A percentile compares a stretch with the other conserved stretches of the same genome.
Conservation (phyloP, 2,329 filamentous ascomycete genomes). For the Fonsecaea multimorphosa region DNA sequence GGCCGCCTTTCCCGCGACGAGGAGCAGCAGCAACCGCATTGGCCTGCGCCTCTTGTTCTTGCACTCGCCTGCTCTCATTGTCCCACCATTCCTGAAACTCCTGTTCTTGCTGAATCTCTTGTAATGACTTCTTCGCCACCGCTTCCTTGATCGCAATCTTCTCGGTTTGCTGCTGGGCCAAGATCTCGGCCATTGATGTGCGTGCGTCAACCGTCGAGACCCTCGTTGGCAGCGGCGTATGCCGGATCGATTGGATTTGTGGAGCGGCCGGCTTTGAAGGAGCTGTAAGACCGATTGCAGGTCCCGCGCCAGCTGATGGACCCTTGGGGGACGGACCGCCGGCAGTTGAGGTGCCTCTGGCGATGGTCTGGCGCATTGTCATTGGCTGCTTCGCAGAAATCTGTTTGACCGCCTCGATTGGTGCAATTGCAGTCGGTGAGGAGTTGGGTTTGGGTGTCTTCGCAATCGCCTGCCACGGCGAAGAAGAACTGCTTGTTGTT, state of each 20-base stretch:
- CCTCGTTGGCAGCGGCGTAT: slow-evolving; percentile 45
- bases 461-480: slow-evolving; percentile 71
- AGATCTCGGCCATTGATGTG: slow-evolving; percentile 82
- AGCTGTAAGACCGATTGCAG: slow-evolving; percentile 39
- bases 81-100: slow-evolving; percentile 98
- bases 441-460: slow-evolving; percentile 25
- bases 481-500: slow-evolving; percentile 38
- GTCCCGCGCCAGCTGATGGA: slow-evolving; percentile 21
- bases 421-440: slow-evolving; percentile 29
- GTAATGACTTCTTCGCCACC: slow-evolving; percentile 79
- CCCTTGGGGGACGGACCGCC: slow-evolving; percentile 20
- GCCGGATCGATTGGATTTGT: slow-evolving; percentile 55
- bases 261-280: slow-evolving; percentile 42
- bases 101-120: slow-evolving; percentile 96
- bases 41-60: slow-evolving; percentile 62
- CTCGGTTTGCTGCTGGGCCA: slow-evolving; percentile 83
- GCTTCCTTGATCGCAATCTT: slow-evolving; percentile 83
- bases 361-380: slow-evolving; percentile 67
- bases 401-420: slow-evolving; percentile 14
- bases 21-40: slow-evolving; percentile 25
- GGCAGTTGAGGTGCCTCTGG: slow-evolving; percentile 48
- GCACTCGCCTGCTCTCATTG: slow-evolving; percentile 75
- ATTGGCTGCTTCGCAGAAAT: slow-evolving; percentile 52
- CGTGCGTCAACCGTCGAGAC: slow-evolving; percentile 40
- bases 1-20: slow-evolving; percentile 48